Base-by-base conservation (phyloP, 176 grass and related monocot genomes). In the Oryza longistaminata region DNA sequence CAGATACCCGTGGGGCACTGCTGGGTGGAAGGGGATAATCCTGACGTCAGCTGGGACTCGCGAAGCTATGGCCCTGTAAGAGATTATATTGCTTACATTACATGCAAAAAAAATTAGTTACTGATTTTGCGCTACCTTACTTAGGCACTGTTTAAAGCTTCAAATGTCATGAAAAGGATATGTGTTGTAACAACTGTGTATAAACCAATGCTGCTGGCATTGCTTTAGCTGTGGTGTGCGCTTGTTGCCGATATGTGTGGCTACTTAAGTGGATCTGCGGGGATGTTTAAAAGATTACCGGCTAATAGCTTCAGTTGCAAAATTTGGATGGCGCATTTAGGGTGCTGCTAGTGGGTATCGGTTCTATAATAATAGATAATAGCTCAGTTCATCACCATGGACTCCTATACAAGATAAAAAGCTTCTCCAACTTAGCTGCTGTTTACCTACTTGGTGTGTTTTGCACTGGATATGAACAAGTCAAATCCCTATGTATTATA, bases 11-110 rank as follows among this genome's bases (percentile, higher is more conserved):
- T 86, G 37, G 95, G 95, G 3, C 90, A 92, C 82, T 97, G 92
- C 77, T 97, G 94, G 92, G 88, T 97, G 22, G 92, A 97, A 94
- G 94, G 94, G 67, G 94, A 92, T 71, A 94, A 93, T 80, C 49
- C 86, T 11, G 26, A 8, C 13, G 2, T 43, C 68, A 94, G 92
- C 66, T 84, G 67, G 82, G 95, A 94, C 87, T 97, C 90, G 11
- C 74, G 87, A 82, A 9, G 39, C 31, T 97, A 78, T 64, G 92
- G 92, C 68, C 79, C 90, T 76, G 90, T 97, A 97, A 91, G 90
- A 66, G 71, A n/a, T 60, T 48, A 14, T 81, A 6, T 26, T 44
- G 7, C 61, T 80, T n/a, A 16, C 0, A 37, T 80, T n/a, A 11
- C 0, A 37, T 27, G 11, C 29, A 31, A 31, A 31, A 69, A 27